Percentiles rank a stretch among this genome's conserved stretches.
These are phyloP conservation scores for Penicillium antarcticum DNA, from an alignment of 495 filamentous ascomycete species.

Conservation along the genomic window DNA sequence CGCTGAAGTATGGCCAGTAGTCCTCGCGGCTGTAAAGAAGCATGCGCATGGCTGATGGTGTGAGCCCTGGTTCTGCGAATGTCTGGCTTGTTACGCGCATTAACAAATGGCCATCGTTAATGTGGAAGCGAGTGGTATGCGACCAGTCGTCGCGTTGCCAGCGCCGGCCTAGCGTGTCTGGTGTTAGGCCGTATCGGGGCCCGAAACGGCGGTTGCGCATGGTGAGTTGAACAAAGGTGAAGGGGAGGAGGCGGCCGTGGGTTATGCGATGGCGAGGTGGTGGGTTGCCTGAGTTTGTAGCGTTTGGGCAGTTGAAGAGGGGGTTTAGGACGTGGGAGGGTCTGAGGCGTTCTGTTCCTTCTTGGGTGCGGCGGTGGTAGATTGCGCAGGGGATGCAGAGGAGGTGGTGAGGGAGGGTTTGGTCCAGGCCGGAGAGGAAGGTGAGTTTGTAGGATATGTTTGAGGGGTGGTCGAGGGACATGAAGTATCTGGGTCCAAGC, in stretches of 20 bases:
- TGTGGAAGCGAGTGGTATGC: constrained; percentile 45
- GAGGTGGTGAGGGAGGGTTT: constrained; percentile 46
- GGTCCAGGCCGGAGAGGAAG: constrained; percentile 48
- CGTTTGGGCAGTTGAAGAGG: constrained; percentile 50
- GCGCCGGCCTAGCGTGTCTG: constrained; percentile 40
- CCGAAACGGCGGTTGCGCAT: constrained; percentile 40
- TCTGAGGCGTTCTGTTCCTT: constrained; percentile 48
- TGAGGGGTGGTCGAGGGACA: constrained; percentile 30
- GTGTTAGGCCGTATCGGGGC: constrained; percentile 42
- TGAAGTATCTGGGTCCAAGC: constrained; percentile 35
- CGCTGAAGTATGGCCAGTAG: constrained; percentile 57
- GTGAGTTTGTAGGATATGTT: constrained; percentile 36
- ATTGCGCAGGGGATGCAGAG: constrained; percentile 54
- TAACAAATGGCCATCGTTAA: constrained; percentile 49
- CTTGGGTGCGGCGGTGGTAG: constrained; percentile 49
- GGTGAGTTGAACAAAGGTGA: constrained; percentile 52
- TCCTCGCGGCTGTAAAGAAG: constrained; percentile 56
- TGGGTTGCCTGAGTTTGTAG: constrained; percentile 34
- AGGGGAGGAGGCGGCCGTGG: constrained; percentile 48
- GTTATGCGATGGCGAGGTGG: constrained; percentile 48
- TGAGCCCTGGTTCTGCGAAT: constrained; percentile 42
- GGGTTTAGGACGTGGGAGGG: constrained; percentile 47
- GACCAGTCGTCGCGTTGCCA: constrained; percentile 51
- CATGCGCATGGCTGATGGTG: constrained; percentile 42
- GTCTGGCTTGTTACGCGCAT: constrained; percentile 48